A percentile compares a stretch with the other conserved stretches of the same genome.
phyloP scores from a whole-genome alignment of 129 eudicot genomes.

The Ambrosia artemisiifolia region DNA sequence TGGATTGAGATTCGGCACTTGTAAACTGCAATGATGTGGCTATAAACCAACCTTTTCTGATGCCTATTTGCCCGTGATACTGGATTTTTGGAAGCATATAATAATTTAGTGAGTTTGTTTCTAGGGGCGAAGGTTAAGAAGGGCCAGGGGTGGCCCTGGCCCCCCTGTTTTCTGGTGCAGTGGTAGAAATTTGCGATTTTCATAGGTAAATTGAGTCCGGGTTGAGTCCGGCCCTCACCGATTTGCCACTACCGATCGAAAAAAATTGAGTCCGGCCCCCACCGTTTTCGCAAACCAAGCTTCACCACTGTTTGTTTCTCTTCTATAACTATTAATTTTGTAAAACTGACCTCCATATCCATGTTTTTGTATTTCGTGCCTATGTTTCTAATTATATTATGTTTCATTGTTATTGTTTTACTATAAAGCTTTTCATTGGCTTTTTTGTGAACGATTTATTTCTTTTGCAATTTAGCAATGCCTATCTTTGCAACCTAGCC shows the following conservation, averaged over 20 bases:
- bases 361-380: neutral
- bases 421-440: neutral
- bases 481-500: slow-evolving; percentile 81
- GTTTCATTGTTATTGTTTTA: neutral
- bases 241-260: no score
- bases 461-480: slow-evolving; percentile 63
- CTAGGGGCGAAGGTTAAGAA: no score
- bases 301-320: no score
- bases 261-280: no score
- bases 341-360: neutral
- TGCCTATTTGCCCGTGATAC: slow-evolving; percentile 76
- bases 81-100: slow-evolving; percentile 91
- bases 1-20: no score
- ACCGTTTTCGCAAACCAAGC: no score
- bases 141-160: no score
- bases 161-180: no score
- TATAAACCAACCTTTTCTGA: slow-evolving; percentile 82
- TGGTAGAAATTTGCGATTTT: no score
- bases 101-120: slow-evolving; percentile 62
- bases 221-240: no score
- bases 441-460: slow-evolving; percentile 4
- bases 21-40: no score
- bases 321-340: neutral
- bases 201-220: no score
- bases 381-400: neutral